Evolutionary conservation across 2,329 filamentous ascomycete species (phyloP).

Genomic region (Rhynchosporium agropyri): DNA sequence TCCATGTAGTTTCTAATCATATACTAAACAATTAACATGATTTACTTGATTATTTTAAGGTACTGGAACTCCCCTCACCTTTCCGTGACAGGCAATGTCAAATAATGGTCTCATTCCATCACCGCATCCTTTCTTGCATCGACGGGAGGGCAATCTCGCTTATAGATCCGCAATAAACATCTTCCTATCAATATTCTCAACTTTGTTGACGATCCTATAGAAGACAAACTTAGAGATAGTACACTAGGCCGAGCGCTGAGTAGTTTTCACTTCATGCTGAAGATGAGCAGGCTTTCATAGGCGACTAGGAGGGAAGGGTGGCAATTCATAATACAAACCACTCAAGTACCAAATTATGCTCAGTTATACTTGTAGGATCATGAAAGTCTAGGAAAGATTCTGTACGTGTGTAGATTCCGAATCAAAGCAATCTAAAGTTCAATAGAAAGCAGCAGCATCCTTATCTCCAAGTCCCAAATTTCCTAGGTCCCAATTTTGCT

Average conservation of each 20-base stretch:
- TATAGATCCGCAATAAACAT: not conserved
- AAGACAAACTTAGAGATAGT: too few species aligned
- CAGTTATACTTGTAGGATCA: too few species aligned
- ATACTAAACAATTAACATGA: too few species aligned
- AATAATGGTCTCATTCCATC: too few species aligned
- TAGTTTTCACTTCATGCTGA: not conserved
- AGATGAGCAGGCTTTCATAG: too few species aligned
- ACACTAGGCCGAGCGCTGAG: not conserved
- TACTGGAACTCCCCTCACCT: too few species aligned
- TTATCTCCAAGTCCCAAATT: constrained; percentile 58
- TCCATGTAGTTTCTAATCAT: not conserved
- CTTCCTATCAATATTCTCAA: not conserved
- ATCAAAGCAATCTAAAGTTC: not conserved
- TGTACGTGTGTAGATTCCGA: not conserved
- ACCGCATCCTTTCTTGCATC: not conserved
- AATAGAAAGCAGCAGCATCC: constrained; percentile 49
- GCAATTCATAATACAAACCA: too few species aligned
- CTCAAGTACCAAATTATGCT: too few species aligned
- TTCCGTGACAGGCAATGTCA: too few species aligned
- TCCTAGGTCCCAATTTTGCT: constrained; percentile 69
- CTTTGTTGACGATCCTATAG: not conserved
- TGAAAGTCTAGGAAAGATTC: too few species aligned
- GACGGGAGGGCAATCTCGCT: not conserved
- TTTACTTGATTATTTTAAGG: too few species aligned
- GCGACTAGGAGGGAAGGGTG: too few species aligned